Evolutionary conservation across 2,329 filamentous ascomycete genomes (phyloP), one percentile per base, ranked within the genome.

Genomic region (Alternaria solani): DNA sequence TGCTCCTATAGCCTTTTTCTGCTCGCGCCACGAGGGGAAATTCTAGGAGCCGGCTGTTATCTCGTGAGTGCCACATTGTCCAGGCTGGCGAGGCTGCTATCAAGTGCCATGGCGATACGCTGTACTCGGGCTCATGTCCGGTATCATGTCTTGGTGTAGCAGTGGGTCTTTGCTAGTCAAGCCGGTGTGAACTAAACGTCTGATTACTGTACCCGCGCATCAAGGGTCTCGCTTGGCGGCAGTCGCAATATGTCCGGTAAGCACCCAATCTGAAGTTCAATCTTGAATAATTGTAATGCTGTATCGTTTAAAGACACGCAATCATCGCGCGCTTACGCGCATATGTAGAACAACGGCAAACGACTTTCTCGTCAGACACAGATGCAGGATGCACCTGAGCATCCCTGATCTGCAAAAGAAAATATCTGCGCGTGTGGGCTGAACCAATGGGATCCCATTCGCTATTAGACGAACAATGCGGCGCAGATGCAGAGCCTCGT

Each of bases 161-260:
- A 36, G 30, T 42, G n/a, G 32, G 32, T 41, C 34, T 51, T 16
- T 6, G 12, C 49, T 55, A 42, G 32, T 28, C 28, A 57, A 47
- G 39, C 7, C 47, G 51, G 36, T 30, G 28, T 18, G 25, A 51
- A 43, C 46, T 26, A 38, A n/a, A 44, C 39, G 28, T 11, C 32
- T 30, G 5, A 57, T 30, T 39, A 52, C 36, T 57, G 23, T 52
- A 57, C 39, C 47, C 43, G 34, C n/a, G 47, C 14, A 44, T 38
- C 14, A 43, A 7, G 51, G 20, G 38, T 46, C 16, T 52, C 14
- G 47, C 23, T n/a, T 60, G 32, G 46, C 34, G 26, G 23, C 18
- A 12, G 5, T 52, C 25, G 43, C 56, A 38, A 34, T 42, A 54
- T 44, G 48, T 9, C 41, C 55, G 30, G 55, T 57, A 58, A 58